Conservation (phyloP, 345 rosid species). For the Carallia brachiata region DNA sequence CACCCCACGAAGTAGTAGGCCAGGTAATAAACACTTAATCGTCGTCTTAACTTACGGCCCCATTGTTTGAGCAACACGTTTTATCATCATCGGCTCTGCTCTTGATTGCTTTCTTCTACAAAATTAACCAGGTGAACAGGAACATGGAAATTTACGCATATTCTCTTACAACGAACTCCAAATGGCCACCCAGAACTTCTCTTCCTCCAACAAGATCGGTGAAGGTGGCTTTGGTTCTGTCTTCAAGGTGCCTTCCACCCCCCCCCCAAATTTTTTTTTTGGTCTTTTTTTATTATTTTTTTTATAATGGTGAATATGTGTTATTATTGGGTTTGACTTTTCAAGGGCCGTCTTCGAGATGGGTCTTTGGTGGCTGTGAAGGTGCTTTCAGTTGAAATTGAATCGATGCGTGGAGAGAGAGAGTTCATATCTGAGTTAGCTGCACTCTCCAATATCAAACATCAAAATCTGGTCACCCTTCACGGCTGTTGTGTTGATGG, state of each 20-base stretch:
- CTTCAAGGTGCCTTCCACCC: constrained; percentile 39
- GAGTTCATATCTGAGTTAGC: constrained; percentile 56
- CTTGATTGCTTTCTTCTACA: constrained; percentile 3
- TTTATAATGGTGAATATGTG: neutral
- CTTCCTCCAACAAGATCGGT: constrained; percentile 53
- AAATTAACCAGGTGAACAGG: constrained; percentile 23
- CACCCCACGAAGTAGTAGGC: neutral
- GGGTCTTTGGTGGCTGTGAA: constrained; percentile 47
- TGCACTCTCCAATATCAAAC: constrained; percentile 45
- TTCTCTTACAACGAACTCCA: constrained; percentile 43
- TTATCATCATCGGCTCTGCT: neutral
- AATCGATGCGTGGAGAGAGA: constrained; percentile 61
- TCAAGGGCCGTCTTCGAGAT: constrained; percentile 45
- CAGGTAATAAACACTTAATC: constrained; percentile 1
- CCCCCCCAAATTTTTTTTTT: neutral
- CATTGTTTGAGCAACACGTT: too few relatives aligned
- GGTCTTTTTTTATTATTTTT: neutral
- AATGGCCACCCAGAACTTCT: constrained; percentile 42
- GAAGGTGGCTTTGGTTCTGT: constrained; percentile 60
- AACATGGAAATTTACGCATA: constrained; percentile 23
- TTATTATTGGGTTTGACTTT: constrained; percentile 1
- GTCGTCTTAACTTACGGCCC: too few relatives aligned
- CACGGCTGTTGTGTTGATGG: constrained; percentile 60
- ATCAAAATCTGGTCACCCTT: constrained; percentile 54
- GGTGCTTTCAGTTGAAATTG: constrained; percentile 45